Base-by-base conservation (phyloP, 2,329 filamentous ascomycete genomes). In the Podosphaera fusca region DNA sequence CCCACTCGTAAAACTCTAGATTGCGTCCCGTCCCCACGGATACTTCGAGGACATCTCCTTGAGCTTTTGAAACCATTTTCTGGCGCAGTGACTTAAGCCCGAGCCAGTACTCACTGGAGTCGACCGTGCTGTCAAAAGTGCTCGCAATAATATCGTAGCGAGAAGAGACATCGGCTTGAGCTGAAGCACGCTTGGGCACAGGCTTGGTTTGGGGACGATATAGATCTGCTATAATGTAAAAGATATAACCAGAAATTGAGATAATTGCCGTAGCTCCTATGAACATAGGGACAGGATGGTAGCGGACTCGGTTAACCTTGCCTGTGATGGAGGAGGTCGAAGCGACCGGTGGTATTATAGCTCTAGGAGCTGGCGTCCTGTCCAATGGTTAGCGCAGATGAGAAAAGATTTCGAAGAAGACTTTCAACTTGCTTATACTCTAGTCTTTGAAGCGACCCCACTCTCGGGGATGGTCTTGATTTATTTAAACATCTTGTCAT, bases 1-100 rank as follows among this genome's bases (percentile, higher is more conserved):
- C 70, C 78, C 78, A 82, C 63, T 75, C 70, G 65, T 81, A 81
- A 66, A 74, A 78, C 45, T 72, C 70, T 14, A 82, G 64, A 63
- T 82, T 83, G 10, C 80, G 72, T 2, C 80, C 80, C 2, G 79
- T 80, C 21, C 80, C 80, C 57, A 82, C 73, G 21, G 78, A 79
- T 10, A 82, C 71, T 66, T 82, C 80, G 36, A 82, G 72, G 10
- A 82, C 79, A 65, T 80, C 70, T 1, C 80, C 80, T 0, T 65
- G 65, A 4, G 75, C 78, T 36, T 68, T 66, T 10, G 67, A 63
- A 1, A 74, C 75, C 33, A 83, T 69, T 30, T 69, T 68, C 55
- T 69, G 69, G 9, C 80, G 73, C 55, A 81, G 67, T 21, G 67
- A 68, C 4, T 70, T 73, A 61, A 82, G 73, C 53, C 80, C 78